A percentile compares a stretch with the other conserved stretches of the same genome.
phyloP scores from a whole-genome alignment of 164 flowering plant species.

The Cinnamomum chago region DNA sequence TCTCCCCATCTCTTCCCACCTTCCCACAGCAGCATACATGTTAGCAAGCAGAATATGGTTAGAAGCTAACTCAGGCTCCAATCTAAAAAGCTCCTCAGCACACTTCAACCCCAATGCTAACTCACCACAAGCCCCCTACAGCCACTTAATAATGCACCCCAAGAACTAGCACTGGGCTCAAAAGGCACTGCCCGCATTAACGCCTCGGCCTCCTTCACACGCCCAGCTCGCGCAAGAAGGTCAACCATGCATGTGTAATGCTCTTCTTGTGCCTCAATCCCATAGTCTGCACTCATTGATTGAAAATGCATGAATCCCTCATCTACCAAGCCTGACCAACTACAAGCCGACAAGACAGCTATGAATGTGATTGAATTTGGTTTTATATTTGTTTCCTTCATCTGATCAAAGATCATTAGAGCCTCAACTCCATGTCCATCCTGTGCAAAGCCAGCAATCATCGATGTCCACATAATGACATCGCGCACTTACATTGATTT shows the following conservation, averaged over 20 bases:
- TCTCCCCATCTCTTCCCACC: slow-evolving; percentile 21
- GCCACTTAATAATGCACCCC: slow-evolving; percentile 21
- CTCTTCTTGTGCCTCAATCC: slow-evolving; percentile 13
- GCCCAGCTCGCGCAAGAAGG: slow-evolving; percentile 18
- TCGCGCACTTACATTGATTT: slow-evolving; percentile 8
- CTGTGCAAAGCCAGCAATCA: slow-evolving; percentile 20
- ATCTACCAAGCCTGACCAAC: slow-evolving; percentile 17
- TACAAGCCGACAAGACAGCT: slow-evolving; percentile 20
- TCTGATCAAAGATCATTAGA: slow-evolving; percentile 11
- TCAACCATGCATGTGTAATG: slow-evolving; percentile 20
- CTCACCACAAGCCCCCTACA: slow-evolving; percentile 17
- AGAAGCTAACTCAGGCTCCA: slow-evolving; percentile 20
- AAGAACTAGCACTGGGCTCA: slow-evolving; percentile 18
- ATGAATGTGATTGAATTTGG: slow-evolving; percentile 19
- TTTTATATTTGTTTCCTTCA: slow-evolving; percentile 9
- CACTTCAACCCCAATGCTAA: slow-evolving; percentile 10
- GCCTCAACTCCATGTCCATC: slow-evolving; percentile 18
- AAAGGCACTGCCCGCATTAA: slow-evolving; percentile 19
- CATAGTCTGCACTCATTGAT: slow-evolving; percentile 10
- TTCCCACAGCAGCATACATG: slow-evolving; percentile 22
- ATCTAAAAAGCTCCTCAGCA: slow-evolving; percentile 19
- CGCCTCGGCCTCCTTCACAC: slow-evolving; percentile 17
- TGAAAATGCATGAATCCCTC: slow-evolving; percentile 14
- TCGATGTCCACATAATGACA: slow-evolving; percentile 23
- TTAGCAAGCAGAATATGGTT: slow-evolving; percentile 19